Conservation (phyloP, 2,329 filamentous ascomycete genomes). For the Metarhizium album region DNA sequence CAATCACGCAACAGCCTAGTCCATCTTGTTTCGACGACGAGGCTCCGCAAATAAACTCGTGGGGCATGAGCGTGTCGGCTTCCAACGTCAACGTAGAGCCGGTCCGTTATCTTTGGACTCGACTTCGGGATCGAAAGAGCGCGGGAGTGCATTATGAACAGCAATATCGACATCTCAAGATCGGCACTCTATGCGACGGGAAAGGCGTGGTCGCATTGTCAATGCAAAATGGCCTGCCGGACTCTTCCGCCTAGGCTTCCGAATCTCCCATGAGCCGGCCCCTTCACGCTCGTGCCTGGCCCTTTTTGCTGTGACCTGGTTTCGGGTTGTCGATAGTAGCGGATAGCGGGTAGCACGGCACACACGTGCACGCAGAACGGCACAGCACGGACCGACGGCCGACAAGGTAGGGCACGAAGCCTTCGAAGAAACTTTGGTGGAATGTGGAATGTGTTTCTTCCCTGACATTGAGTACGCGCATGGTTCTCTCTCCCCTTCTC, state of each 20-base stretch:
- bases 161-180: not conserved
- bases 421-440: too few species aligned
- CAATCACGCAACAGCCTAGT: not conserved
- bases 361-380: not conserved
- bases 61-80: not conserved
- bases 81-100: not conserved
- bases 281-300: not conserved
- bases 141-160: not conserved
- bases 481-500: too few species aligned
- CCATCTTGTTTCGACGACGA: not conserved
- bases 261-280: too few species aligned
- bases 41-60: not conserved
- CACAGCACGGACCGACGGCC: not conserved
- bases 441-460: too few species aligned
- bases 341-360: not conserved
- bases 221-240: not conserved
- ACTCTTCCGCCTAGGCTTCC: not conserved
- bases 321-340: not conserved
- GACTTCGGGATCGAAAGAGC: not conserved
- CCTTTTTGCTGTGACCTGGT: not conserved
- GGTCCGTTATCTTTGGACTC: not conserved
- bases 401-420: too few species aligned
- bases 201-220: too few species aligned
- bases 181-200: too few species aligned
- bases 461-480: too few species aligned